Percentiles rank a stretch among this genome's conserved stretches.
These are phyloP conservation scores for Magnaporthiopsis poae DNA, from an alignment of 2,329 filamentous ascomycete genomes.

Conservation along the genomic window DNA sequence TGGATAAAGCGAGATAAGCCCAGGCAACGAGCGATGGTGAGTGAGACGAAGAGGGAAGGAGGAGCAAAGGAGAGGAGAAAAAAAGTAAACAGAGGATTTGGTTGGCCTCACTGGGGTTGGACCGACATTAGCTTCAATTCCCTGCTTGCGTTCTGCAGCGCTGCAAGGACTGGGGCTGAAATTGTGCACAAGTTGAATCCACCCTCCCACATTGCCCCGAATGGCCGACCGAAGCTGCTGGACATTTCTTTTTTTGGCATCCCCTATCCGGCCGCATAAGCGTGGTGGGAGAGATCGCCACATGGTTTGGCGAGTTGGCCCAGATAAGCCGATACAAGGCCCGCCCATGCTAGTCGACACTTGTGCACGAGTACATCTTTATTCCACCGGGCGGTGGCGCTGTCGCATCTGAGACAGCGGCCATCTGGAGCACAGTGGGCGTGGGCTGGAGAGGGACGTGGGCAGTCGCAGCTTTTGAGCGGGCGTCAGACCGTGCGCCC, in stretches of 20 bases:
- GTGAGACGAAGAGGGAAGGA: not conserved
- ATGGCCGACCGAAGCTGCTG: not conserved
- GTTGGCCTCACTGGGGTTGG: no score
- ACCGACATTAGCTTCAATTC: no score
- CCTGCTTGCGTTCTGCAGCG: not conserved
- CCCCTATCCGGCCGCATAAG: not conserved
- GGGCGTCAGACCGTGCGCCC: not conserved
- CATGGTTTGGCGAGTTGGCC: not conserved
- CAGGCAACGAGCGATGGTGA: not conserved
- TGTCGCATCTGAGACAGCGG: not conserved
- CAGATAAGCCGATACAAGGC: not conserved
- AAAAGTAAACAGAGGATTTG: constrained; percentile 1
- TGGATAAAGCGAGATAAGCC: not conserved
- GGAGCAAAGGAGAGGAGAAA: not conserved
- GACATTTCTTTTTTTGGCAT: not conserved
- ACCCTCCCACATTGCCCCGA: not conserved
- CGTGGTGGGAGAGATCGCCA: not conserved
- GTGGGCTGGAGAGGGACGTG: not conserved
- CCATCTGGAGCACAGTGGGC: not conserved
- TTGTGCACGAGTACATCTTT: not conserved
- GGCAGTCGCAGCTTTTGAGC: not conserved
- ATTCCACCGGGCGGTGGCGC: not conserved
- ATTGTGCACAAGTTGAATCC: not conserved
- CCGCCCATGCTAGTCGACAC: no score
- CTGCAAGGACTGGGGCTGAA: not conserved